Evolutionary conservation across 306 rosid genomes (phyloP), one percentile per base, ranked within the genome.

Genomic region (Acacia confusa): DNA sequence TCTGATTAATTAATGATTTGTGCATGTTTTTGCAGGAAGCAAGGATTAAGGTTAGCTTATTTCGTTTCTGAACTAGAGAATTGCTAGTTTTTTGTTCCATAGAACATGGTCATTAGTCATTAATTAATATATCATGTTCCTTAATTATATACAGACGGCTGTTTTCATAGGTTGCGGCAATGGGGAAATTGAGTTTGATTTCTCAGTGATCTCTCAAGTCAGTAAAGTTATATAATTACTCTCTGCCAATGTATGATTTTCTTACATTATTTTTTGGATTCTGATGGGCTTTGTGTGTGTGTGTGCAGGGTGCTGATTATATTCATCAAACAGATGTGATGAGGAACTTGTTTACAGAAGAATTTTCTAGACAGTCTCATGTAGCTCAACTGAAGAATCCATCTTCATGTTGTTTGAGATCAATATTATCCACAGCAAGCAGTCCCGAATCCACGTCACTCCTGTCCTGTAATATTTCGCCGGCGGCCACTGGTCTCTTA

Each of bases 131-230:
- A 50, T 50, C 57, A 53, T 53, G 11, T 53, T 6, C 67, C 76
- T 48, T 64, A 9, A 45, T 11, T 43, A 43, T 78, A 12, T 71
- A 86, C 85, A 94, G 97, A 86, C 88, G 65, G 92, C 92, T 45
- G 83, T 90, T 80, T 95, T 91, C 92, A 91, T 95, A 91, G 97
- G 92, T 50, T 91, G 94, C 84, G 89, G 81, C 74, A 82, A 72
- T 67, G 97, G 97, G 43, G 98, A 95, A 88, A 89, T 95, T 84
- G 98, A 95, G 85, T 83, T 95, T 45, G 98, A 97, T 17, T 87
- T 91, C 75, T 81, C 94, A 53, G 60, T 19, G 20, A 0, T 20
- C 85, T 84, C 97, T 72, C 92, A 87, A 87, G 98, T 94, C 81
- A 87, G 79, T 13, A 43, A 36, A 36, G 47, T 43, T 43, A 40